Percentiles rank a stretch among this genome's conserved stretches.
These are phyloP conservation scores for Cenchrus americanus DNA, from an alignment of 176 grass and related monocot species.

Conservation along the genomic window DNA sequence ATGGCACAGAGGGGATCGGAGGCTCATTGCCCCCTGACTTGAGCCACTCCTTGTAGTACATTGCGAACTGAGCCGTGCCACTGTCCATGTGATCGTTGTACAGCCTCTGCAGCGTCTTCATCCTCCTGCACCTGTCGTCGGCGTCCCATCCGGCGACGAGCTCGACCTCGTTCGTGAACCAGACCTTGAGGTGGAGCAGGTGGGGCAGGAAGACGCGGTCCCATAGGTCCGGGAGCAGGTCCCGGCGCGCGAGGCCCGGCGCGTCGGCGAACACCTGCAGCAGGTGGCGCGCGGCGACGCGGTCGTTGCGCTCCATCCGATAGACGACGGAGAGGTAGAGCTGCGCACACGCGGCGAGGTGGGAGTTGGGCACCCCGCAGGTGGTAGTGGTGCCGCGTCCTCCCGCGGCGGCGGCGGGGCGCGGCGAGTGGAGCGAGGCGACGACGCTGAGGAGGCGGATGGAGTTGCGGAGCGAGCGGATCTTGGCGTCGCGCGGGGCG, in stretches of 20 bases:
- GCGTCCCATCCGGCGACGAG: slow-evolving; percentile 47
- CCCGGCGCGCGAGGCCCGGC: slow-evolving; percentile 73
- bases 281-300: slow-evolving; percentile 75
- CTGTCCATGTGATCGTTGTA: slow-evolving; percentile 90
- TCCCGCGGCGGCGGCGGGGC: background rate
- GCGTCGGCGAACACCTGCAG: slow-evolving; percentile 91
- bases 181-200: slow-evolving; percentile 91
- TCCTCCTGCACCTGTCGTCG: slow-evolving; percentile 47
- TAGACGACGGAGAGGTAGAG: slow-evolving; percentile 92
- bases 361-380: slow-evolving; percentile 69
- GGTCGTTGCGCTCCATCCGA: slow-evolving; percentile 81
- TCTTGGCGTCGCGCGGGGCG: slow-evolving; percentile 64
- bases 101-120: slow-evolving; percentile 64
- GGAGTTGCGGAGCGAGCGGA: slow-evolving; percentile 88
- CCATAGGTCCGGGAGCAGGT: slow-evolving; percentile 91
- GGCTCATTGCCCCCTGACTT: slow-evolving; percentile 60
- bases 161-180: slow-evolving; percentile 70
- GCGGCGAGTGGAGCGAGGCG: slow-evolving; percentile 62
- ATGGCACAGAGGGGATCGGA: slow-evolving; percentile 62
- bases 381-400: slow-evolving; percentile 40
- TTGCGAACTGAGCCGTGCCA: slow-evolving; percentile 77
- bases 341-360: slow-evolving; percentile 89
- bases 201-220: slow-evolving; percentile 93
- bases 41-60: slow-evolving; percentile 98
- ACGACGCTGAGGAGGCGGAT: slow-evolving; percentile 90